Conservation (phyloP, 192 early-diverging fungal genomes). For the Helicostylum pulchrum region DNA sequence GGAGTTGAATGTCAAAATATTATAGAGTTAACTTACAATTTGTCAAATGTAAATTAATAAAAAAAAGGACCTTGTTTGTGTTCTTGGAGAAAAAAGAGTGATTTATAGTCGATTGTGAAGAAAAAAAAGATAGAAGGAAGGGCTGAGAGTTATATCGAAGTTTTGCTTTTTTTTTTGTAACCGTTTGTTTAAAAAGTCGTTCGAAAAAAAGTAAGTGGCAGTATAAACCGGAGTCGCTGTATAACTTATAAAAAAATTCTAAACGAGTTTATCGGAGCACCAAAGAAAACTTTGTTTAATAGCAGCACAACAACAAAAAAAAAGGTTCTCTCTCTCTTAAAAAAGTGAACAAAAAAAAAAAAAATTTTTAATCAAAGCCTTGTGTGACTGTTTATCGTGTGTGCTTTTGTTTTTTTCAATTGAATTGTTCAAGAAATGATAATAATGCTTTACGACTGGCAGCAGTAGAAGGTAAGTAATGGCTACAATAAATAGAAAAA, state of each 20-base stretch:
- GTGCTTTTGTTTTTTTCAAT: background rate
- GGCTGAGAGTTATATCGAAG: no score
- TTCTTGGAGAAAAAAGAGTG: no score
- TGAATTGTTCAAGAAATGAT: background rate
- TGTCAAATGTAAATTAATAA: no score
- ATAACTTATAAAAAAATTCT: no score
- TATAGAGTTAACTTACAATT: no score
- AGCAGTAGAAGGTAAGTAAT: conserved; percentile 9
- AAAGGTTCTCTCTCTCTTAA: no score
- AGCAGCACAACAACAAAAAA: background rate
- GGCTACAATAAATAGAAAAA: background rate
- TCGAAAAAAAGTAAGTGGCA: background rate
- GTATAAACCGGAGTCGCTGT: no score
- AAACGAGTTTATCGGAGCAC: background rate
- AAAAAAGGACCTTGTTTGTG: no score
- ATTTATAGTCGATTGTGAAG: background rate
- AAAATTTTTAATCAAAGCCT: no score
- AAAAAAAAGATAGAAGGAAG: background rate
- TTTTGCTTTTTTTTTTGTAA: no score
- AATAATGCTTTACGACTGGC: conserved; percentile 8
- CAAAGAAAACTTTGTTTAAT: conserved; percentile 3
- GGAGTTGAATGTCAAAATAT: background rate
- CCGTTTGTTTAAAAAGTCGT: background rate
- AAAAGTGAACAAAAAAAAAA: no score
- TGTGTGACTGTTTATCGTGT: no score